Conservation (phyloP, 75 land plant species). For the Cupressus sempervirens region DNA sequence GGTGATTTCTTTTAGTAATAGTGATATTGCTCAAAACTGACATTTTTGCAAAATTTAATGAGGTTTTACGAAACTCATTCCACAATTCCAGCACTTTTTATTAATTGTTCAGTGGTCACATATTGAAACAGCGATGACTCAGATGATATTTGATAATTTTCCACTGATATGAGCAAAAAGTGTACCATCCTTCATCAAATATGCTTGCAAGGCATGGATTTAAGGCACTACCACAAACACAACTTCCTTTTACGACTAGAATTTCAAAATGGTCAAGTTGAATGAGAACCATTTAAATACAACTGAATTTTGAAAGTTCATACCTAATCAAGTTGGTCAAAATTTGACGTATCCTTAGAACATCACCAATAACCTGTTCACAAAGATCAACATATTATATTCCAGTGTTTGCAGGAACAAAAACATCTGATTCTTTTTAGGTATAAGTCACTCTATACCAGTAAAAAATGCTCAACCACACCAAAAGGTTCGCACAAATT, state of each 20-base stretch:
- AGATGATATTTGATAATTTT: not conserved
- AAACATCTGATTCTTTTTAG: not conserved
- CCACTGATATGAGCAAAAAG: not conserved
- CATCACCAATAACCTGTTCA: constrained; percentile 77
- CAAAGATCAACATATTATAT: constrained; percentile 1
- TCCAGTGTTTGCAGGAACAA: not conserved
- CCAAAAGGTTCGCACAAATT: not conserved
- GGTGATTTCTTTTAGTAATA: too few species aligned
- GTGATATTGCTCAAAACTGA: not conserved
- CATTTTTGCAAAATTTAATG: not conserved
- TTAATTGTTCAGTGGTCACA: not conserved
- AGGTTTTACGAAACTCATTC: not conserved
- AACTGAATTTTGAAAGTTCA: not conserved
- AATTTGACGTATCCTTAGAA: constrained; percentile 87
- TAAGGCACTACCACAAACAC: not conserved
- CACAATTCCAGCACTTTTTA: not conserved
- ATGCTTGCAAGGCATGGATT: not conserved
- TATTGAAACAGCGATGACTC: not conserved
- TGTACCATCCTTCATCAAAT: not conserved
- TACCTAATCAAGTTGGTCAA: constrained; percentile 91
- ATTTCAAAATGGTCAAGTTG: not conserved
- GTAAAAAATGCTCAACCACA: not conserved
- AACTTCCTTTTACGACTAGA: not conserved
- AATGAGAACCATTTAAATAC: not conserved
- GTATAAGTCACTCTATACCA: not conserved